Percentiles rank a stretch among this genome's conserved stretches.
These are phyloP conservation scores for Hyaloscypha bicolor DNA, from an alignment of 495 filamentous ascomycete species.

Conservation along the genomic window DNA sequence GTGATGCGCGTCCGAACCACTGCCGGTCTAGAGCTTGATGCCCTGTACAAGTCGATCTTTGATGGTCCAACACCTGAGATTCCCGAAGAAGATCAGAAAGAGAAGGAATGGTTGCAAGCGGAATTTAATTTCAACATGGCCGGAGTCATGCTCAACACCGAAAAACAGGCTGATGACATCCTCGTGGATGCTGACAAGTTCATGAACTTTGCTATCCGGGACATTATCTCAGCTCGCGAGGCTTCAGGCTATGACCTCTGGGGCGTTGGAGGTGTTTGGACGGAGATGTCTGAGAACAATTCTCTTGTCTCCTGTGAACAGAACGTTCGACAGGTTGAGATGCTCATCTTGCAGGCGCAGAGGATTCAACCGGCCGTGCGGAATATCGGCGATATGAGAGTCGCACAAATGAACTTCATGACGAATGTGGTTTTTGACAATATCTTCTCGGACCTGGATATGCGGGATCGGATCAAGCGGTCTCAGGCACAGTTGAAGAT, in stretches of 20 bases:
- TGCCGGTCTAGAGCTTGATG: slow-evolving; percentile 42
- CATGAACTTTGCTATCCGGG: slow-evolving; percentile 13
- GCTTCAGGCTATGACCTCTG: slow-evolving; percentile 37
- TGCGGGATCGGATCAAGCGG: slow-evolving; percentile 48
- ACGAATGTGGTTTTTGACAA: slow-evolving; percentile 51
- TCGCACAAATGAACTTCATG: slow-evolving; percentile 42
- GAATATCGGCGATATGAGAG: slow-evolving; percentile 29
- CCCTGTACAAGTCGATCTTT: slow-evolving; percentile 47
- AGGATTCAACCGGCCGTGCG: slow-evolving; percentile 34
- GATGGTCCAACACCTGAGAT: slow-evolving; percentile 47
- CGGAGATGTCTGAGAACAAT: slow-evolving; percentile 45
- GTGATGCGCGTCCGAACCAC: slow-evolving; percentile 35
- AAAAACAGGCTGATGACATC: slow-evolving; percentile 34
- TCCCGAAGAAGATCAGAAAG: slow-evolving; percentile 48
- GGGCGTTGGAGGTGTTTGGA: slow-evolving; percentile 31
- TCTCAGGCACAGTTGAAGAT: slow-evolving; percentile 35
- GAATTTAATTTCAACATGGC: slow-evolving; percentile 29
- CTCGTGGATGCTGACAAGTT: slow-evolving; percentile 20
- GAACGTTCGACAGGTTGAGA: slow-evolving; percentile 38
- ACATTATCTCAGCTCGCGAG: slow-evolving; percentile 33
- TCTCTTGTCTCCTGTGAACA: slow-evolving; percentile 39
- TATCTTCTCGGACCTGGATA: slow-evolving; percentile 47
- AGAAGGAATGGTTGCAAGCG: slow-evolving; percentile 34
- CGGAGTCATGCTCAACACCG: slow-evolving; percentile 33
- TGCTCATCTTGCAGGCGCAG: slow-evolving; percentile 36